These are phyloP conservation scores for Limnomonas spitsbergensis DNA, from an alignment of 139 green algal genomes.

Conservation along the genomic window DNA sequence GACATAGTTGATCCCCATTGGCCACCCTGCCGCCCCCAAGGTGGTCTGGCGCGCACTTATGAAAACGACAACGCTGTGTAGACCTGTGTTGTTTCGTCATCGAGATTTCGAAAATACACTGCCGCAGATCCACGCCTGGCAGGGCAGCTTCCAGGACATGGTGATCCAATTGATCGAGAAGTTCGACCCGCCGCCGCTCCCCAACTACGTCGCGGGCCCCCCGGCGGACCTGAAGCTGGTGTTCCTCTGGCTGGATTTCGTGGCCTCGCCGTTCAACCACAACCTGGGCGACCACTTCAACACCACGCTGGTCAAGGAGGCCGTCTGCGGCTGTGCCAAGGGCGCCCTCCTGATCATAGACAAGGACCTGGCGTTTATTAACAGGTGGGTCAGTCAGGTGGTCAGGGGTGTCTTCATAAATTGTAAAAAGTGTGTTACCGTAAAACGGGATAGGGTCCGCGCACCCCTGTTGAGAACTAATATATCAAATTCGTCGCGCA, in stretches of 20 bases:
- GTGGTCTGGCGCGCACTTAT: too few species aligned
- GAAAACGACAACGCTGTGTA: too few species aligned
- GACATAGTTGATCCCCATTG: too few species aligned
- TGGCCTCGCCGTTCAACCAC: background rate
- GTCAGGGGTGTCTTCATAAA: too few species aligned
- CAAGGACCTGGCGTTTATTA: background rate
- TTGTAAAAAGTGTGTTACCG: too few species aligned
- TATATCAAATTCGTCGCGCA: too few species aligned
- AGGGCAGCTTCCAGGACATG: slow-evolving; percentile 1
- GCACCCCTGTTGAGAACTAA: too few species aligned
- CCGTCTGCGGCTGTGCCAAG: background rate
- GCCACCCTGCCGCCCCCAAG: too few species aligned
- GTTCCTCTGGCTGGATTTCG: background rate
- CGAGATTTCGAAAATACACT: too few species aligned
- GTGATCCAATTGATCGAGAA: background rate
- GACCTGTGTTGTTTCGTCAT: too few species aligned
- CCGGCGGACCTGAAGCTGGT: background rate
- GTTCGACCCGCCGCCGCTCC: background rate
- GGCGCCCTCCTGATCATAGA: background rate
- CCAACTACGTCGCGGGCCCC: background rate
- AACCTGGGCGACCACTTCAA: background rate
- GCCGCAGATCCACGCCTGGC: slow-evolving; percentile 1
- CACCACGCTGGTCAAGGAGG: background rate
- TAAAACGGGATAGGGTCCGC: too few species aligned
- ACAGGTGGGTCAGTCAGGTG: too few species aligned